Evolutionary conservation across 805 yeast genomes (phyloP).

Genomic region (Hanseniaspora nectarophila): DNA sequence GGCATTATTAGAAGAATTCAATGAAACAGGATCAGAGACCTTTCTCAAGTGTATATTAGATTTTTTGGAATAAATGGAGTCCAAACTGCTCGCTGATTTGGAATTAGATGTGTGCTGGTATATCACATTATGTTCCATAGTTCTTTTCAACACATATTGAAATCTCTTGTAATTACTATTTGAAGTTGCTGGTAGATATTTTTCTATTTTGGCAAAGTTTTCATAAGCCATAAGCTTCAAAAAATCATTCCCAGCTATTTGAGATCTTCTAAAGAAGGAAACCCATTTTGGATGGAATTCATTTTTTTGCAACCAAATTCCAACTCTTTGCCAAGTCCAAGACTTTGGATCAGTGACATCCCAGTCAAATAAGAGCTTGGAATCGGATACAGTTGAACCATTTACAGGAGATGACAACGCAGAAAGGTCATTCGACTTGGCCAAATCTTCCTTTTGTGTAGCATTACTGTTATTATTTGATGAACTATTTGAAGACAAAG

Average conservation of each 20-base stretch:
- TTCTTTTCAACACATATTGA: slow-evolving; percentile 41
- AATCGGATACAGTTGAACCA: slow-evolving; percentile 6
- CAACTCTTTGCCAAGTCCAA: slow-evolving; percentile 63
- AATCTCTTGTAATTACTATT: slow-evolving; percentile 46
- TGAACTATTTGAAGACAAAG: slow-evolving; percentile 13
- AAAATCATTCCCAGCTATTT: slow-evolving; percentile 52
- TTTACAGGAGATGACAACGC: neutral
- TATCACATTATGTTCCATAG: slow-evolving; percentile 29
- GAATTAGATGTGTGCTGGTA: slow-evolving; percentile 23
- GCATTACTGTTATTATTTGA: neutral
- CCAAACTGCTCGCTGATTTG: slow-evolving; percentile 20
- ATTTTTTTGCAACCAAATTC: slow-evolving; percentile 55
- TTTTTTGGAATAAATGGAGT: slow-evolving; percentile 20
- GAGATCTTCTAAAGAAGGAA: slow-evolving; percentile 45
- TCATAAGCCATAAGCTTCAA: slow-evolving; percentile 58
- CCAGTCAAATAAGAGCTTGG: slow-evolving; percentile 33
- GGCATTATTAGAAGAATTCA: neutral
- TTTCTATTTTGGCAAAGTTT: slow-evolving; percentile 35
- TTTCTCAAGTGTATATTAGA: slow-evolving; percentile 19
- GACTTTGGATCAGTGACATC: slow-evolving; percentile 42
- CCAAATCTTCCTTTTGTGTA: slow-evolving; percentile 1
- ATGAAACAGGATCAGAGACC: slow-evolving; percentile 24
- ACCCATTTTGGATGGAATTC: slow-evolving; percentile 66
- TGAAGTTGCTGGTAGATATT: slow-evolving; percentile 34
- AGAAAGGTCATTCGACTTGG: neutral